Base-by-base conservation (phyloP, 129 eudicot species). In the Smallanthus sonchifolius region DNA sequence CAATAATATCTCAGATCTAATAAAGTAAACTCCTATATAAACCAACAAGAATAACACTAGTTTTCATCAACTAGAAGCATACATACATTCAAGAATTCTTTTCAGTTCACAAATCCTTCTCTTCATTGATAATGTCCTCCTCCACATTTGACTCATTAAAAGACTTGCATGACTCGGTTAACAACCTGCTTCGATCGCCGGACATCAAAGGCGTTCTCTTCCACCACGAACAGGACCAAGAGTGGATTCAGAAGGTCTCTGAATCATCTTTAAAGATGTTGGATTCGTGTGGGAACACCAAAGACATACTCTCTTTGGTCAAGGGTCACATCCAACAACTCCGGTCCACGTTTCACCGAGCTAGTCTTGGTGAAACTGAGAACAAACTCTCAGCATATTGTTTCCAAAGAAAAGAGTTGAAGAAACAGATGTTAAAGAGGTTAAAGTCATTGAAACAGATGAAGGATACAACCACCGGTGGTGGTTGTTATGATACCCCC, bases 271-370 rank as follows among this genome's bases (percentile, higher is more conserved):
- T 92, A 17, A 83, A 69, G 48, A 84, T 92, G 95, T 74, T 91
- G 32, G 98, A 92, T 63, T 48, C 88, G 0, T 89, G 98, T 43
- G 92, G 92, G 17, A 81, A 84, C 17, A 88, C 92, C 5, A 85
- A 83, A 70, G 98, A 89, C 65, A 84, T 84, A 35, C 67, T 87
- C 39, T 40, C 74, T 38, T 80, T 86, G 6, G 91, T 83, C 62
- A 92, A 92, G 45, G 86, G 83, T 67, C 98, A 89, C 44, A 83
- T 92, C 67, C 96, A 89, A 70, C 76, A 81, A 36, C 95, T 92
- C 56, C 89, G 83, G 30, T 82, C 88, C 40, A 79, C 89, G 0
- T 87, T 87, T 60, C 94, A 87, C 30, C 81, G 83, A 54, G 81
- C 80, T 34, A 71, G 83, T 62, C 69, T 57, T 3, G 82, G 80